Conservation (phyloP, 352 stramenopile species). For the Pythium aristosporum region DNA sequence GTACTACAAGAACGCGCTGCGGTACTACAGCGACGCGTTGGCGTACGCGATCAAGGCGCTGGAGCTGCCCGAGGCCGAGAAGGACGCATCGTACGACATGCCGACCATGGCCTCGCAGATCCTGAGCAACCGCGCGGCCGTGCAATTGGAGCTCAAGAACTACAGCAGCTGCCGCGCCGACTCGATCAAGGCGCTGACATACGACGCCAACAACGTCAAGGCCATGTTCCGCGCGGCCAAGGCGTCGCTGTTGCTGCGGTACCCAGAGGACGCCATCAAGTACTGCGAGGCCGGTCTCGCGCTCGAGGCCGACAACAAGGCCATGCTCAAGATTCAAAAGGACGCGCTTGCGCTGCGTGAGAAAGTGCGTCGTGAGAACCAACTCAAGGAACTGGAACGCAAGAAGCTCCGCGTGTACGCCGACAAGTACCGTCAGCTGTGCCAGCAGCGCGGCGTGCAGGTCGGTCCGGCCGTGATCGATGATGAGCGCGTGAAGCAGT, state of each 20-base stretch:
- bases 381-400: conserved; percentile 49
- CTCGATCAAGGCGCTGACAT: conserved; percentile 63
- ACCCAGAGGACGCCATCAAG: conserved; percentile 72
- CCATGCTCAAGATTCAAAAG: conserved; percentile 65
- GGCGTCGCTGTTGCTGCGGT: conserved; percentile 76
- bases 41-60: conserved; percentile 79
- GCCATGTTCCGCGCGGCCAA: conserved; percentile 85
- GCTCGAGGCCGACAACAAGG: conserved; percentile 73
- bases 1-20: conserved; percentile 75
- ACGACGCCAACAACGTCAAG: conserved; percentile 78
- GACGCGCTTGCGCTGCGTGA: conserved; percentile 61
- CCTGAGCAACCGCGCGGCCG: conserved; percentile 75
- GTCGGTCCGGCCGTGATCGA: conserved; percentile 76
- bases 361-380: conserved; percentile 58
- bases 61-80: conserved; percentile 55
- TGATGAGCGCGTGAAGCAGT: conserved; percentile 79
- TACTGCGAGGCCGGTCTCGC: conserved; percentile 81
- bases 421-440: conserved; percentile 81
- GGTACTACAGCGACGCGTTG: conserved; percentile 81
- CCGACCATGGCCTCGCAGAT: conserved; percentile 74
- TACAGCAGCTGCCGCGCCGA: conserved; percentile 84
- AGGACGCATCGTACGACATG: conserved; percentile 63
- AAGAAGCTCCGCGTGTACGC: conserved; percentile 67
- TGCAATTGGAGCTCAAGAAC: conserved; percentile 85
- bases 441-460: conserved; percentile 52